These are phyloP conservation scores for Trichoderma citrinoviride DNA, from an alignment of 2,329 filamentous ascomycete species.

Conservation along the genomic window DNA sequence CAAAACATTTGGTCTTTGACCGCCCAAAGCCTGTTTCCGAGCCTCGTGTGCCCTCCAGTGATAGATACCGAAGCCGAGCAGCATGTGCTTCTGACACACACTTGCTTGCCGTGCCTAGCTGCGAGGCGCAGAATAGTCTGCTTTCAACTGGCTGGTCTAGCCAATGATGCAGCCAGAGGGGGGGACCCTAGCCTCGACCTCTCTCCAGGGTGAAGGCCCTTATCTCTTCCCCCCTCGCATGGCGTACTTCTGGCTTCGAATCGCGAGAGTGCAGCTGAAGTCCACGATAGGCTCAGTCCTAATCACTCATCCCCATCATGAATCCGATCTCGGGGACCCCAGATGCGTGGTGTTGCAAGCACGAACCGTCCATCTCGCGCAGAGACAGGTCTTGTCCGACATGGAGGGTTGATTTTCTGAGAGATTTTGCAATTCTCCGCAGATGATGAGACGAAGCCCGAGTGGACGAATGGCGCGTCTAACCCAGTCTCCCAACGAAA, in stretches of 20 bases:
- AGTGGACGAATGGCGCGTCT: background rate
- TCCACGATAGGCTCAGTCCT: background rate
- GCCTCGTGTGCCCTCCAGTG: too few species aligned
- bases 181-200: background rate
- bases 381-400: background rate
- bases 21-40: too few species aligned
- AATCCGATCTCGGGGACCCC: slow-evolving; percentile 14
- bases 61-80: background rate
- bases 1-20: too few species aligned
- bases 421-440: slow-evolving; percentile 10
- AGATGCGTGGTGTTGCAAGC: background rate
- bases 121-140: slow-evolving; percentile 19
- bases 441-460: too few species aligned
- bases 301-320: background rate
- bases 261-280: slow-evolving; percentile 18
- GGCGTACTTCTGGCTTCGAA: slow-evolving; percentile 16
- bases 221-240: slow-evolving; percentile 19
- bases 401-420: background rate
- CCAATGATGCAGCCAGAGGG: slow-evolving; percentile 13
- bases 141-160: background rate
- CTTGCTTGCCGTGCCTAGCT: slow-evolving; percentile 7
- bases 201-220: slow-evolving; percentile 14
- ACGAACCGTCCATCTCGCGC: too few species aligned
- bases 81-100: background rate
- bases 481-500: background rate